These are phyloP conservation scores for Syncephalastrum racemosum DNA, from an alignment of 371 early-diverging fungal species.

Conservation along the genomic window DNA sequence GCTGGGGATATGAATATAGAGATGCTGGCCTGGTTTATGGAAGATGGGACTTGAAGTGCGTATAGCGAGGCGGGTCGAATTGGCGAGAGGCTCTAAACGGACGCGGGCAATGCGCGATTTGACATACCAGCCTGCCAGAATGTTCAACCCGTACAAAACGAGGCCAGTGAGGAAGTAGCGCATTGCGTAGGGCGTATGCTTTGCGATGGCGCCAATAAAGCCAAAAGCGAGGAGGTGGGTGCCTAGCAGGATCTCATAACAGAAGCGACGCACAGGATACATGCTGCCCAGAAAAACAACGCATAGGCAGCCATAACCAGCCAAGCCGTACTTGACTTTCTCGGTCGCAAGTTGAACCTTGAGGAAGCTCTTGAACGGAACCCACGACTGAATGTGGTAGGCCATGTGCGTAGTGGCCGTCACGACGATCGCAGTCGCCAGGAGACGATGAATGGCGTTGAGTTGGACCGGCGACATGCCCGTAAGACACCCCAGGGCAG, in stretches of 20 bases:
- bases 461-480: slow-evolving; percentile 56
- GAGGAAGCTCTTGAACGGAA: slow-evolving; percentile 45
- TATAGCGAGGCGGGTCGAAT: slow-evolving; percentile 46
- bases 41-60: slow-evolving; percentile 37
- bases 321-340: slow-evolving; percentile 56
- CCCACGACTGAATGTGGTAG: slow-evolving; percentile 40
- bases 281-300: slow-evolving; percentile 49
- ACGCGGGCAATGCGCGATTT: slow-evolving; percentile 48
- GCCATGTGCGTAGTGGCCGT: slow-evolving; percentile 60
- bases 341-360: slow-evolving; percentile 28
- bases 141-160: slow-evolving; percentile 48
- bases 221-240: slow-evolving; percentile 52
- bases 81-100: slow-evolving; percentile 44
- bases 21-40: slow-evolving; percentile 54
- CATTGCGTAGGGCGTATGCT: slow-evolving; percentile 64
- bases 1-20: slow-evolving; percentile 55
- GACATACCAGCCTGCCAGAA: slow-evolving; percentile 56
- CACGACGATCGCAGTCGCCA: slow-evolving; percentile 45
- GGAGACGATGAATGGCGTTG: slow-evolving; percentile 52
- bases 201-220: slow-evolving; percentile 49
- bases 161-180: slow-evolving; percentile 57
- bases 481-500: slow-evolving; percentile 47
- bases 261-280: slow-evolving; percentile 50
- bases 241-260: slow-evolving; percentile 48
- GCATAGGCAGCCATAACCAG: slow-evolving; percentile 51